These are phyloP conservation scores for Cladosporium sp. DNA, from an alignment of 2,329 filamentous ascomycete genomes.

Conservation along the genomic window DNA sequence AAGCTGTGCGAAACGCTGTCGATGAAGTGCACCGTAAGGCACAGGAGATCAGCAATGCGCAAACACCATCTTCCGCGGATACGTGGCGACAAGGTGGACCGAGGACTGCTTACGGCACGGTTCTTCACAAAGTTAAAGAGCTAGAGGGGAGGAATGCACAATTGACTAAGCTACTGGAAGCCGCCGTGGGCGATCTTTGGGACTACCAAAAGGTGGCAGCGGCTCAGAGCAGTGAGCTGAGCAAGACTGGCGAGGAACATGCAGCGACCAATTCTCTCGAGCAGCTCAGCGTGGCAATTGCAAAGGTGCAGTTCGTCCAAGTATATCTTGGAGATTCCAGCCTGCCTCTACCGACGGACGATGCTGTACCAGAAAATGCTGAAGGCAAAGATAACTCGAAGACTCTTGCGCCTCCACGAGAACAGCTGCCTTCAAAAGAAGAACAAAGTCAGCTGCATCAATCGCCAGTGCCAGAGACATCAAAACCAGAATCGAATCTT, in stretches of 20 bases:
- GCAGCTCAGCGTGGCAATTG: slow-evolving; percentile 44
- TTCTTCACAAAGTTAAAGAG: slow-evolving; percentile 36
- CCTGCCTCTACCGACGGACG: slow-evolving; percentile 40
- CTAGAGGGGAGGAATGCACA: slow-evolving; percentile 64
- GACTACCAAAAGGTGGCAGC: slow-evolving; percentile 48
- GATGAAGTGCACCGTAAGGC: slow-evolving; percentile 76
- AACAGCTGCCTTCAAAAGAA: background rate
- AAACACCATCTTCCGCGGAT: slow-evolving; percentile 28
- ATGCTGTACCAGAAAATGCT: slow-evolving; percentile 17
- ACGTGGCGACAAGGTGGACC: slow-evolving; percentile 35
- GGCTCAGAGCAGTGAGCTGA: slow-evolving; percentile 34
- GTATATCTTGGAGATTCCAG: slow-evolving; percentile 46
- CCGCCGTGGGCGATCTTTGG: slow-evolving; percentile 61
- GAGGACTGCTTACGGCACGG: slow-evolving; percentile 36
- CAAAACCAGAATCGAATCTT: background rate
- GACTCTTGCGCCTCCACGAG: slow-evolving; percentile 1
- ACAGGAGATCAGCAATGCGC: slow-evolving; percentile 55
- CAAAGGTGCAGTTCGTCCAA: slow-evolving; percentile 49
- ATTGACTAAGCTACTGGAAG: slow-evolving; percentile 64
- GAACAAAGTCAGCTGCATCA: background rate
- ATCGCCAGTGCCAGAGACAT: background rate
- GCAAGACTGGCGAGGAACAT: slow-evolving; percentile 18
- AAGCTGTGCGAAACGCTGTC: slow-evolving; percentile 74
- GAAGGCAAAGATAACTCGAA: background rate
- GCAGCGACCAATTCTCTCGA: slow-evolving; percentile 32